These are phyloP conservation scores for Fusarium annulatum DNA, from an alignment of 2,329 filamentous ascomycete genomes.

Conservation along the genomic window DNA sequence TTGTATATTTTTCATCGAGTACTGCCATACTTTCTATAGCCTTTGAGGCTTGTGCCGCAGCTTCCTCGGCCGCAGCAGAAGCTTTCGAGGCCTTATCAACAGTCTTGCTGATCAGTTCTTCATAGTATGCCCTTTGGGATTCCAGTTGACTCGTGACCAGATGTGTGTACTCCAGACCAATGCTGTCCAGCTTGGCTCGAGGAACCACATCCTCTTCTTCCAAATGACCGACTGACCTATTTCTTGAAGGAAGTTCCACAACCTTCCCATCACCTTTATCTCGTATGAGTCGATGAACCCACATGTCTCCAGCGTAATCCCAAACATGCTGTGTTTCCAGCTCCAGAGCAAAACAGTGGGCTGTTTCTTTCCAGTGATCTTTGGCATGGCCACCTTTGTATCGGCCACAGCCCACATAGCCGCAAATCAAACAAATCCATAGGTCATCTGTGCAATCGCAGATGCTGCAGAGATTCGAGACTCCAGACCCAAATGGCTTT, in stretches of 20 bases:
- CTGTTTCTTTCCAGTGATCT: conserved; percentile 89
- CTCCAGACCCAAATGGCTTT: conserved; percentile 67
- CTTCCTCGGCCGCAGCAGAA: conserved; percentile 72
- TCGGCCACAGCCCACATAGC: conserved; percentile 89
- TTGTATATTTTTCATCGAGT: conserved; percentile 60
- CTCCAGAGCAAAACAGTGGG: conserved; percentile 92
- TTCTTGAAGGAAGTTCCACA: conserved; percentile 81
- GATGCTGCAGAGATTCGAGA: conserved; percentile 79
- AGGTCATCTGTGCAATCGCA: conserved; percentile 86
- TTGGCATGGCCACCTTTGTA: conserved; percentile 96
- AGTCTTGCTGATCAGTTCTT: conserved; percentile 88
- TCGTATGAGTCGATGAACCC: conserved; percentile 94
- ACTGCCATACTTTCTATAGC: conserved; percentile 61
- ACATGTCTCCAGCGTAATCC: conserved; percentile 96
- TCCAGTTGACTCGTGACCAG: conserved; percentile 93
- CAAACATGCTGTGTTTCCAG: conserved; percentile 94
- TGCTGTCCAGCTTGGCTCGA: conserved; percentile 75
- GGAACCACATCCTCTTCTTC: conserved; percentile 76
- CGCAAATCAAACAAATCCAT: conserved; percentile 96
- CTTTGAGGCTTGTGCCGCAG: conserved; percentile 61
- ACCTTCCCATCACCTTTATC: conserved; percentile 93
- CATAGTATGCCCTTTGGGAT: conserved; percentile 91
- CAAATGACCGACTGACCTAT: conserved; percentile 44
- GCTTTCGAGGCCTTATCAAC: conserved; percentile 89
- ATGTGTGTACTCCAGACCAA: conserved; percentile 94